Conservation (phyloP, 140 eudicot genomes). For the Cichorium intybus region DNA sequence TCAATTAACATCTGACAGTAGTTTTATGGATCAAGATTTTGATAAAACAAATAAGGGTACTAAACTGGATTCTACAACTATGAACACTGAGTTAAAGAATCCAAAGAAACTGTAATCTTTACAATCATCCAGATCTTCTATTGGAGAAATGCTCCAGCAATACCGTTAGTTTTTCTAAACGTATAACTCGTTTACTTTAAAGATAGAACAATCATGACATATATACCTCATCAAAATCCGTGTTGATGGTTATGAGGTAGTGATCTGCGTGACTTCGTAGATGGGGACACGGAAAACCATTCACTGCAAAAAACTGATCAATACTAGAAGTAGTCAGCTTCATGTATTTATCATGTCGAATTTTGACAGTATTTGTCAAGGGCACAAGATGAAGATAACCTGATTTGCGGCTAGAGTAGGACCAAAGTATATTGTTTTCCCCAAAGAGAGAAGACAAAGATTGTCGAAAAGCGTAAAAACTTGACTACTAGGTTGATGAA, state of each 20-base stretch:
- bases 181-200: too few species aligned
- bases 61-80: background rate
- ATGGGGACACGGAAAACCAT: constrained; percentile 62
- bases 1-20: background rate
- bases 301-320: constrained; percentile 52
- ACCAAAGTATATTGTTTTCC: constrained; percentile 58
- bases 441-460: constrained; percentile 59
- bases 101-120: background rate
- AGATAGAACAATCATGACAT: background rate
- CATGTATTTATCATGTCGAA: background rate
- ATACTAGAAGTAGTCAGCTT: background rate
- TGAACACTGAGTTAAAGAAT: background rate
- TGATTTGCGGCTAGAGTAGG: constrained; percentile 52
- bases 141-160: background rate
- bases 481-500: constrained; percentile 69
- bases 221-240: constrained; percentile 62
- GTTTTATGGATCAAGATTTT: background rate
- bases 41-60: background rate
- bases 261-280: constrained; percentile 65
- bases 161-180: background rate
- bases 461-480: constrained; percentile 53
- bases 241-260: constrained; percentile 60
- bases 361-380: background rate
- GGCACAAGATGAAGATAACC: constrained; percentile 34
- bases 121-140: background rate